phyloP scores from a whole-genome alignment of 2,329 filamentous ascomycete species.

The Clathrospora elynae region DNA sequence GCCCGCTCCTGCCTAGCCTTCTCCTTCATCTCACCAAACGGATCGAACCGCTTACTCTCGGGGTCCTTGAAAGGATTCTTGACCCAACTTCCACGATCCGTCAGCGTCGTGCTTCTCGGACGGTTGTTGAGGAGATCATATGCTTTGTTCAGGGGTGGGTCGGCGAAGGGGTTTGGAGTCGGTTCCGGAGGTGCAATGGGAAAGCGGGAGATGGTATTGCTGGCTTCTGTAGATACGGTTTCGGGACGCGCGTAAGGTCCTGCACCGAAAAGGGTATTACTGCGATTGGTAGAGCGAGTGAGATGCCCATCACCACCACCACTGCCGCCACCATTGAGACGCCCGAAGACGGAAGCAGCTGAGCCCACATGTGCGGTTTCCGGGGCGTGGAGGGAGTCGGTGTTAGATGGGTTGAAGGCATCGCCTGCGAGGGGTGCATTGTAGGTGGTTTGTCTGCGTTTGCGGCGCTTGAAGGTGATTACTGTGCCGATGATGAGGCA shows the following conservation, averaged over 20 bases:
- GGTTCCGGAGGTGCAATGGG: conserved; percentile 20
- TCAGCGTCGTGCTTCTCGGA: conserved; percentile 42
- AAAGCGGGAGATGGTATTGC: conserved; percentile 23
- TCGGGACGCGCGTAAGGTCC: conserved; percentile 38
- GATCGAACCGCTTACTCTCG: conserved; percentile 44
- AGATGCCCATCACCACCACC: conserved; percentile 20
- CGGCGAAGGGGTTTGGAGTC: conserved; percentile 45
- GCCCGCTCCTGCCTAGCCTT: conserved; percentile 37
- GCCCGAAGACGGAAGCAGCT: conserved; percentile 17
- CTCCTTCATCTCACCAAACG: conserved; percentile 45
- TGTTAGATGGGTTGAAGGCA: conserved; percentile 35
- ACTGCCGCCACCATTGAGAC: conserved; percentile 4
- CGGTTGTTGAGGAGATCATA: conserved; percentile 43
- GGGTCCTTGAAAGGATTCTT: conserved; percentile 46
- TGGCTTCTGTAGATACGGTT: conserved; percentile 38
- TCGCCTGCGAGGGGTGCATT: conserved; percentile 30
- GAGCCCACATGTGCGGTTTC: conserved; percentile 29
- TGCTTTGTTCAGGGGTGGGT: conserved; percentile 45
- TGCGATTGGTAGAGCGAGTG: conserved; percentile 32
- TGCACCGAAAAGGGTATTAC: conserved; percentile 35
- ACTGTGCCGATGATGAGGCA: conserved; percentile 31
- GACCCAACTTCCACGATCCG: conserved; percentile 42
- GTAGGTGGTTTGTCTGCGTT: conserved; percentile 20
- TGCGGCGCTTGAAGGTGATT: conserved; percentile 34
- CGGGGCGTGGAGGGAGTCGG: conserved; percentile 23